Evolutionary conservation across 2,329 filamentous ascomycete species (phyloP), one percentile per base, ranked within the genome.

Genomic region (Aspergillus terreus): DNA sequence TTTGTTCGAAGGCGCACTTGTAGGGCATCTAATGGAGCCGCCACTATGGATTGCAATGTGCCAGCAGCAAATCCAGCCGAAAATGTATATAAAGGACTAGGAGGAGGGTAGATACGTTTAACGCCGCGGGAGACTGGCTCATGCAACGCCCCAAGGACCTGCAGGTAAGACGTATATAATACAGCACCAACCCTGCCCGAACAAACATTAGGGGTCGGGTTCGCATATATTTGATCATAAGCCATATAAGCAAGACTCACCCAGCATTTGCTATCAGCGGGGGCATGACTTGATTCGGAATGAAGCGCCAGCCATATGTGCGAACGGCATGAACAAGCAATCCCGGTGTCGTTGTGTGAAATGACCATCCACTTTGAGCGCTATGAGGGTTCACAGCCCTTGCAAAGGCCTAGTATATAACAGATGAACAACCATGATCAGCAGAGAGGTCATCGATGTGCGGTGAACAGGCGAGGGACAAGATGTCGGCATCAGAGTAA

Each of bases 271-370:
- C 83, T 46, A 85, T 68, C 44, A 86, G 64, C 27, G 83, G 83
- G 47, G 83, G 83, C 36, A 86, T 69, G 10, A 86, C 76, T 64
- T 85, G 82, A 60, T 84, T 82, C 1, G 83, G 83, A 44, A 86
- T 77, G 62, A 86, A 85, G 14, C 69, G 71, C 83, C 83, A 86
- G 42, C 83, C 83, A 62, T 86, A 76, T n/a, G 76, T 77, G 53
- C 76, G 75, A 41, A 86, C 73, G 7, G 83, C 83, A 67, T 84
- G 79, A n/a, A 77, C 74, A 33, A 86, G 72, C 21, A 86, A 70
- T 2, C 81, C 82, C 0, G 82, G 82, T 4, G 82, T 83, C 17
- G 81, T 85, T 59, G 78, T 80, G 58, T 81, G 76, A 71, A 82
- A 80, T 46, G 81, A 83, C 82, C 82, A 85, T 51, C 69, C 67